Percentiles rank a stretch among this genome's conserved stretches.
phyloP scores from a whole-genome alignment of 2,329 filamentous ascomycete species.

The Blastomyces silverae region DNA sequence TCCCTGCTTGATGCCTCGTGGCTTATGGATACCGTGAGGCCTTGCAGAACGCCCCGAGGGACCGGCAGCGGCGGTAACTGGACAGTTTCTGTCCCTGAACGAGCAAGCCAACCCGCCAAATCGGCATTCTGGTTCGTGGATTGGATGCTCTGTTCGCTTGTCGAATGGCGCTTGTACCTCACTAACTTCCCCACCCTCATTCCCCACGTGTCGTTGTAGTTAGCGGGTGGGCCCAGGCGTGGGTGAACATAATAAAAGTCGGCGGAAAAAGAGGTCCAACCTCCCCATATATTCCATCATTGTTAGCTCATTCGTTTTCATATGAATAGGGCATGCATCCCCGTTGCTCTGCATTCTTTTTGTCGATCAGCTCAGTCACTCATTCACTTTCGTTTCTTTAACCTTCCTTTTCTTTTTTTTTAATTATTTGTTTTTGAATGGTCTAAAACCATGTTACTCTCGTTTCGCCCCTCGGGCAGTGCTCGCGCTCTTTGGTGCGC shows the following conservation, averaged over 20 bases:
- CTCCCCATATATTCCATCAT: background rate
- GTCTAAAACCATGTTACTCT: conserved; percentile 11
- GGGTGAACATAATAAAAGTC: background rate
- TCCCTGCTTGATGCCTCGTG: background rate
- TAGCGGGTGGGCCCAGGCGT: background rate
- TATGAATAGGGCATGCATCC: background rate
- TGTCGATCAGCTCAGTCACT: background rate
- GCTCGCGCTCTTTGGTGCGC: background rate
- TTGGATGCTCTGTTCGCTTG: background rate
- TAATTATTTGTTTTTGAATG: background rate
- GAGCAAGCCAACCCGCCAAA: background rate
- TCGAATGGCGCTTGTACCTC: background rate
- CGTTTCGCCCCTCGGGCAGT: conserved; percentile 8
- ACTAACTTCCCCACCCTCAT: background rate
- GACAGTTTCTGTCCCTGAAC: background rate
- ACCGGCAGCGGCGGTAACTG: background rate
- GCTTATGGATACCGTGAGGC: background rate
- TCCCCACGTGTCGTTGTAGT: background rate
- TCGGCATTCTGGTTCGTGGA: background rate
- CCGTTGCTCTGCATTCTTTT: background rate
- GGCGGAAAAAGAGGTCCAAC: background rate
- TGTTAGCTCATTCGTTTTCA: background rate
- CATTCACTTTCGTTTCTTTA: background rate
- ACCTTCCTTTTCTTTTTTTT: background rate
- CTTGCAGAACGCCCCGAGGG: background rate